Percentiles rank a stretch among this genome's conserved stretches.
Conservation (phyloP, 257 asterid genomes). For the Gentiana dahurica region DNA sequence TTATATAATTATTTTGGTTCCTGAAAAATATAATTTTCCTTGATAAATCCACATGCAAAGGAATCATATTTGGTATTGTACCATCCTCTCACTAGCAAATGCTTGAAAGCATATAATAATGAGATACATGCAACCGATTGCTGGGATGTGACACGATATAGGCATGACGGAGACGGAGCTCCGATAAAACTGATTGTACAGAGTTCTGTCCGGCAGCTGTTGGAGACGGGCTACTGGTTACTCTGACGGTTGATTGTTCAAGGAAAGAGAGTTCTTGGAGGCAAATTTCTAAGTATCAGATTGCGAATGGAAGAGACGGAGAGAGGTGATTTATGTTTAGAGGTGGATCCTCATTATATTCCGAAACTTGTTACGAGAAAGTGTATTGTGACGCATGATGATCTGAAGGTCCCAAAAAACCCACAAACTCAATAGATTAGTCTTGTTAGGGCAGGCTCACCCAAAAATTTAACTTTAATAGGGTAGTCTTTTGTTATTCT, state of each 20-base stretch:
- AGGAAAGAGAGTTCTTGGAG: slow-evolving; percentile 32
- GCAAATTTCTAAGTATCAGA: slow-evolving; percentile 13
- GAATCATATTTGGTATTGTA: slow-evolving; percentile 20
- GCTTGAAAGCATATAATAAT: slow-evolving; percentile 14
- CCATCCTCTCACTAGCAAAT: slow-evolving; percentile 55
- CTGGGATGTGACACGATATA: slow-evolving; percentile 25
- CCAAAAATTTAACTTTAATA: no score
- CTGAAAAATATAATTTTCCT: no score
- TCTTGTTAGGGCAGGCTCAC: slow-evolving; percentile 16
- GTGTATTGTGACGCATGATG: slow-evolving; percentile 21
- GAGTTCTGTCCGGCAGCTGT: slow-evolving; percentile 24
- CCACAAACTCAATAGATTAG: slow-evolving; percentile 67
- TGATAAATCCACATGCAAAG: slow-evolving; percentile 22
- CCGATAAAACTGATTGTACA: slow-evolving; percentile 23
- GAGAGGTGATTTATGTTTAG: slow-evolving; percentile 37
- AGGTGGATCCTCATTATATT: slow-evolving; percentile 17
- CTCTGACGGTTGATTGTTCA: slow-evolving; percentile 30
- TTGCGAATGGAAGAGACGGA: slow-evolving; percentile 13
- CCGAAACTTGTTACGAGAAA: slow-evolving; percentile 31
- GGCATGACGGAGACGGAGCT: slow-evolving; percentile 21
- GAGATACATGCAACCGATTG: slow-evolving; percentile 23
- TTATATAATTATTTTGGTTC: no score
- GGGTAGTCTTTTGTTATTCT: no score
- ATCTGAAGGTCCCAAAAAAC: slow-evolving; percentile 18
- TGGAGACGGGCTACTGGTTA: slow-evolving; percentile 22